phyloP scores from a whole-genome alignment of 2,329 filamentous ascomycete species.

The Emmonsiellopsis sp. region DNA sequence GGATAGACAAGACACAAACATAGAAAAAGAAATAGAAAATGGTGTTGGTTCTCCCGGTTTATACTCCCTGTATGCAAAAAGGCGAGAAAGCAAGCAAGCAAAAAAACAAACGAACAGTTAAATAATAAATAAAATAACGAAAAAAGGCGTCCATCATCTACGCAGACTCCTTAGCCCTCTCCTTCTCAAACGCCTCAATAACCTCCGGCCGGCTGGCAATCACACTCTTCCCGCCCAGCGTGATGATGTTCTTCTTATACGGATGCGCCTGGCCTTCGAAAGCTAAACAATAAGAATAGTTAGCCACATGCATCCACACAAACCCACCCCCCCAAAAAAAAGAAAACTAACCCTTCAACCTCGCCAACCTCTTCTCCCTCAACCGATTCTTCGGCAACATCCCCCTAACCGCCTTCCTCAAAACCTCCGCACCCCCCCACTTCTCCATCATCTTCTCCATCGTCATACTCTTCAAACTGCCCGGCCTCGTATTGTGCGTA shows the following conservation, averaged over 20 bases:
- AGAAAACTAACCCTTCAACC: slow-evolving; percentile 60
- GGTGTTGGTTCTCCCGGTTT: not conserved
- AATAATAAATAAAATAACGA: slow-evolving; percentile 5
- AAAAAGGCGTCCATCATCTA: slow-evolving; percentile 17
- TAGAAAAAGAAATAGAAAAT: not conserved
- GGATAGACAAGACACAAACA: too few relatives aligned
- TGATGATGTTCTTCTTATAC: slow-evolving; percentile 78
- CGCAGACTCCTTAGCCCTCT: slow-evolving; percentile 13
- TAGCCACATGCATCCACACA: not conserved
- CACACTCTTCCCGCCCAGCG: slow-evolving; percentile 52
- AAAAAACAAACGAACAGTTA: not conserved
- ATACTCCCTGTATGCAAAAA: slow-evolving; percentile 2
- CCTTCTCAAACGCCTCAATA: slow-evolving; percentile 27
- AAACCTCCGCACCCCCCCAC: slow-evolving; percentile 83
- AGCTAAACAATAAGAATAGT: slow-evolving; percentile 37
- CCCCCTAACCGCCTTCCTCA: slow-evolving; percentile 84
- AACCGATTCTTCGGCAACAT: slow-evolving; percentile 98
- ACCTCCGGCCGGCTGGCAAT: slow-evolving; percentile 28
- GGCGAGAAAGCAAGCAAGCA: too few relatives aligned
- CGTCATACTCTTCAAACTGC: slow-evolving; percentile 74
- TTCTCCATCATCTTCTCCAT: slow-evolving; percentile 95
- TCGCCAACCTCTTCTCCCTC: slow-evolving; percentile 73
- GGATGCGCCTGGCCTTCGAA: slow-evolving; percentile 92
- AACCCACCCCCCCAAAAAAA: too few relatives aligned
- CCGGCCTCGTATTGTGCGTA: slow-evolving; percentile 83